Evolutionary conservation across 148 eudicot genomes (phyloP).

Genomic region (Vaccinium macrocarpon): DNA sequence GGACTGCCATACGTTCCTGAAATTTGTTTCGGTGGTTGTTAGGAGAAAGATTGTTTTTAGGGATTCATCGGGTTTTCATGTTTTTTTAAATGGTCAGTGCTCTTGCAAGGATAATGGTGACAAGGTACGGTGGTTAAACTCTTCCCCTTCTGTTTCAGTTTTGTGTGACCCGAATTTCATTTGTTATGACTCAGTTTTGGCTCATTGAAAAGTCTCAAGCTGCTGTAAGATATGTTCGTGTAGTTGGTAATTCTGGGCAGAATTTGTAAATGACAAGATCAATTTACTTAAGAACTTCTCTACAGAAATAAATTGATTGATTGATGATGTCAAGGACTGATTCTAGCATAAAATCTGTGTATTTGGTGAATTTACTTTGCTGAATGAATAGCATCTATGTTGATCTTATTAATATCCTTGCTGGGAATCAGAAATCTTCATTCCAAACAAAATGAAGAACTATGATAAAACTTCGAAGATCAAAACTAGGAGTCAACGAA

Average conservation of each 20-base stretch:
- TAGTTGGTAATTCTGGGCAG: constrained; percentile 15
- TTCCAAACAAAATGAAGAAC: not conserved
- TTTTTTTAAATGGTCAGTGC: constrained; percentile 66
- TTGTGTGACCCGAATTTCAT: not conserved
- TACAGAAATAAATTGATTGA: not conserved
- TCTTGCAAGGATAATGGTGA: constrained; percentile 70
- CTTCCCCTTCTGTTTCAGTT: not conserved
- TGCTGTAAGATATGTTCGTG: not conserved
- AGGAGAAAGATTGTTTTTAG: constrained; percentile 66
- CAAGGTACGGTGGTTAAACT: not conserved
- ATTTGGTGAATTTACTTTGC: not conserved
- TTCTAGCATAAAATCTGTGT: not conserved
- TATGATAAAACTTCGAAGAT: not conserved
- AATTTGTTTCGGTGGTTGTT: constrained; percentile 65
- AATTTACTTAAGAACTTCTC: not conserved
- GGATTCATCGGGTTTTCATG: constrained; percentile 85
- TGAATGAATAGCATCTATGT: not conserved
- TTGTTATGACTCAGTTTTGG: not conserved
- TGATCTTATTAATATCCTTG: not conserved
- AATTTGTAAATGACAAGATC: not conserved
- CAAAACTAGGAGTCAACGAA: too few relatives aligned
- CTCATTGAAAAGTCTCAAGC: not conserved
- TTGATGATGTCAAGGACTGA: constrained; percentile 1
- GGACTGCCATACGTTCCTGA: constrained; percentile 86
- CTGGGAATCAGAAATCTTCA: not conserved